These are phyloP conservation scores for Chalciporus sphaerocephalus DNA, from an alignment of 768 basidiomycete genomes.

Conservation along the genomic window DNA sequence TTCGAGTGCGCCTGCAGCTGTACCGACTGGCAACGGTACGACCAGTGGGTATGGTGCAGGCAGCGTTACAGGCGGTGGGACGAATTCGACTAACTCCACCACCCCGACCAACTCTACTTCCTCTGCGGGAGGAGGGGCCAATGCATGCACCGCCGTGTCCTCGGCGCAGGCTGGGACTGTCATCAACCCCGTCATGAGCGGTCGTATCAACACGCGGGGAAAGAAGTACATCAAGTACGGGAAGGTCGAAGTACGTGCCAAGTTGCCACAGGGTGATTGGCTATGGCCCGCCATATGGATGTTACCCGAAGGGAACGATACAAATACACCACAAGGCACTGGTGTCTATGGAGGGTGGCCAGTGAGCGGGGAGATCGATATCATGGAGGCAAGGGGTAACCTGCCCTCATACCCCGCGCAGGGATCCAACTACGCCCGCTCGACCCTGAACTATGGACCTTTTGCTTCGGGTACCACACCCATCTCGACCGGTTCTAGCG, in stretches of 20 bases:
- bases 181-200: constrained; percentile 53
- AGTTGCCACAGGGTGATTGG: constrained; percentile 53
- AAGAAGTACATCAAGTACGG: constrained; percentile 50
- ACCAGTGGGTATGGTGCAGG: neutral
- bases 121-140: constrained; percentile 8
- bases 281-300: constrained; percentile 33
- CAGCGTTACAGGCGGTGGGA: constrained; percentile 7
- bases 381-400: constrained; percentile 53
- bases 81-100: constrained; percentile 24
- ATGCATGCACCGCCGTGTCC: constrained; percentile 42
- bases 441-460: constrained; percentile 68
- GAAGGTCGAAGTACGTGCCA: constrained; percentile 57
- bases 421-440: constrained; percentile 47
- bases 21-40: neutral
- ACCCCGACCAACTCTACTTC: constrained; percentile 19
- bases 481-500: constrained; percentile 22
- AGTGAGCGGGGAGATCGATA: constrained; percentile 53
- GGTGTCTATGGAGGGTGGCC: constrained; percentile 43
- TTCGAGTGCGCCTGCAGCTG: neutral
- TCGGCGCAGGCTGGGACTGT: constrained; percentile 30
- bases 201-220: constrained; percentile 49
- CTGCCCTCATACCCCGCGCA: constrained; percentile 37
- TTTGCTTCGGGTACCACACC: constrained; percentile 33
- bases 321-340: constrained; percentile 14
- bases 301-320: constrained; percentile 25